Evolutionary conservation across 78 protist species (phyloP), one percentile per base, ranked within the genome.

Genomic region (Dictyostelium firmibasis): DNA sequence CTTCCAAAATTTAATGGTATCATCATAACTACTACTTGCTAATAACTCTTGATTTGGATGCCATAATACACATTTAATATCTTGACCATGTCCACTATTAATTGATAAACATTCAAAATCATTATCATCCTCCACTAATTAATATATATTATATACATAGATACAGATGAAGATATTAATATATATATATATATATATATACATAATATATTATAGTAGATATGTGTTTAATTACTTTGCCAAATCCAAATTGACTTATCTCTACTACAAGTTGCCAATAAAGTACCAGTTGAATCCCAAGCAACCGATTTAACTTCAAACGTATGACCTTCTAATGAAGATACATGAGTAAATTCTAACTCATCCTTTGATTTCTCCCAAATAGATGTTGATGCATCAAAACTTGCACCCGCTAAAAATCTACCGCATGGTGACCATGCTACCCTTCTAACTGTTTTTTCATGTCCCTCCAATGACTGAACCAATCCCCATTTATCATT

Each of bases 191-290:
- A 38, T 38, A 38, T 38, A 38, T 38, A 38, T 38, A 38, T 38
- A 4, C 43, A n/a, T n/a, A n/a, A n/a, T n/a, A n/a, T n/a, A n/a
- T n/a, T n/a, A n/a, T n/a, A n/a, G n/a, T n/a, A n/a, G n/a, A n/a
- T n/a, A n/a, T n/a, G n/a, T n/a, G n/a, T n/a, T n/a, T n/a, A n/a
- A n/a, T 25, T 84, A 47, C 97, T 94, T 70, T 95, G 97, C 99
- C 99, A 99, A 29, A 99, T 38, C 99, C 98, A 98, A n/a, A 99
- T 97, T 9, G 96, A 38, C 78, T 98, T 98, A 84, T 99, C 99
- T 13, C 99, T 70, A 33, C 96, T 57, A 91, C 99, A 99, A 23
- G 99, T 98, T 50, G 99, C 99, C n/a, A 99, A 57, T 35, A 96
- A 77, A 14, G 18, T 20, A 16, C 98, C 99, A 7, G 85, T 44